Base-by-base conservation (phyloP, 1,139 yeast species). In the Petasospora fabianii region DNA sequence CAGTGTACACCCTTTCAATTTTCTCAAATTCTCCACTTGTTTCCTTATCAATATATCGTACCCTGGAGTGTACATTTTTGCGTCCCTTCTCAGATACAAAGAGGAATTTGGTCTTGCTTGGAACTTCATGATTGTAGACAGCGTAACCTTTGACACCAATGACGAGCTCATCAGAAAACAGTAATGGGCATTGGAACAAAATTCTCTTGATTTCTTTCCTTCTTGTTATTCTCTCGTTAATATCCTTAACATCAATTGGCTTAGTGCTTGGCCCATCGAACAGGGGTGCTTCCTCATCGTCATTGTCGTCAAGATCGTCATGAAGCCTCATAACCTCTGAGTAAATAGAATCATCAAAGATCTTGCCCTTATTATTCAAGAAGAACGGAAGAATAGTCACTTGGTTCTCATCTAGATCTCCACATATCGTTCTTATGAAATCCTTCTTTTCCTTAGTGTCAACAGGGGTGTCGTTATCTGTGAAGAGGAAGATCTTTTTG, bases 111-210 rank as follows among this genome's bases (percentile, higher is more conserved):
- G 68, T 59, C 37, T 69, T 65, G 21, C 69, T 65, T 1, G 75
- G 56, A 34, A 66, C 69, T 44, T 80, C 83, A 39, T 74, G 77
- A 13, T 71, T 65, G 48, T 72, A 75, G n/a, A 84, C 66, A 0
- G 83, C 64, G 53, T 80, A 84, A 0, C 95, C 97, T 50, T 75
- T 77, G 1, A 88, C 68, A 0, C 87, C 82, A 36, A 92, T 73
- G 0, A 72, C 69, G 13, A 87, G 48, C 1, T 65, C 62, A 2
- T 79, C 77, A 4, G 68, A 64, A 4, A 80, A 55, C 6, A 69
- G 67, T 31, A 80, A 46, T n/a, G 79, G 74, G 48, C 86, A 77
- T 11, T 76, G 69, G 53, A 84, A 84, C 33, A 72, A 73, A 3
- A 80, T 71, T 36, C 95, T 64, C 41, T 75, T 74, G 9, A 84